phyloP scores from a whole-genome alignment of 2,329 filamentous ascomycete genomes.

The Aspergillus hortae region DNA sequence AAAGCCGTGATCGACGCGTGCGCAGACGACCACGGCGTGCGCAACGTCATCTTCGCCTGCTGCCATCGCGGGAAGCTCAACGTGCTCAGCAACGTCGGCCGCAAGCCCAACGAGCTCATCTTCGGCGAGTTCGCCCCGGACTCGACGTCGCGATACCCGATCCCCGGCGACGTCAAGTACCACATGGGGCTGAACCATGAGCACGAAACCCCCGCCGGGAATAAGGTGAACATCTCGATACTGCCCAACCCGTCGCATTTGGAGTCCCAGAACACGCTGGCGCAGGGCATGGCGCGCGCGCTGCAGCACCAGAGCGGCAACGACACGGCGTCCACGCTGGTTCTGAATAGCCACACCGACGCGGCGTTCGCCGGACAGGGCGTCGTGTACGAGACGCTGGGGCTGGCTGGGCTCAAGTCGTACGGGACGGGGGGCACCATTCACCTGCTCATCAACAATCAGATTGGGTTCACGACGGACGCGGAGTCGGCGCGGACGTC shows the following conservation, averaged over 20 bases:
- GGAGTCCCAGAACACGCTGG: conserved; percentile 96
- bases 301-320: conserved; percentile 99
- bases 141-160: conserved; percentile 63
- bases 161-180: conserved; percentile 95
- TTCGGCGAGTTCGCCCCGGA: conserved; percentile 95
- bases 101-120: conserved; percentile 98
- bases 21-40: conserved; percentile 95
- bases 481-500: conserved; percentile 82
- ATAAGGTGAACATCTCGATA: conserved; percentile 95
- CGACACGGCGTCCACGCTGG: conserved; percentile 91
- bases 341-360: conserved; percentile 50
- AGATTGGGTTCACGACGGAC: conserved; percentile 99
- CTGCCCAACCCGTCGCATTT: conserved; percentile 80
- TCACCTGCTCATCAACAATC: conserved; percentile 97
- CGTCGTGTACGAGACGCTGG: conserved; percentile 96
- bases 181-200: conserved; percentile 74
- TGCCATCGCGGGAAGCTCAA: conserved; percentile 97
- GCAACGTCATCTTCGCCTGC: conserved; percentile 63
- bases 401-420: conserved; percentile 89
- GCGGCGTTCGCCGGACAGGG: conserved; percentile 83
- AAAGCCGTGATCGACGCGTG: conserved; percentile 94
- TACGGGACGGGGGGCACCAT: conserved; percentile 98
- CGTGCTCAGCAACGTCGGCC: conserved; percentile 94
- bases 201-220: conserved; percentile 93
- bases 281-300: conserved; percentile 92